Evolutionary conservation across 129 eudicot genomes (phyloP).

Genomic region (Silybum marianum): DNA sequence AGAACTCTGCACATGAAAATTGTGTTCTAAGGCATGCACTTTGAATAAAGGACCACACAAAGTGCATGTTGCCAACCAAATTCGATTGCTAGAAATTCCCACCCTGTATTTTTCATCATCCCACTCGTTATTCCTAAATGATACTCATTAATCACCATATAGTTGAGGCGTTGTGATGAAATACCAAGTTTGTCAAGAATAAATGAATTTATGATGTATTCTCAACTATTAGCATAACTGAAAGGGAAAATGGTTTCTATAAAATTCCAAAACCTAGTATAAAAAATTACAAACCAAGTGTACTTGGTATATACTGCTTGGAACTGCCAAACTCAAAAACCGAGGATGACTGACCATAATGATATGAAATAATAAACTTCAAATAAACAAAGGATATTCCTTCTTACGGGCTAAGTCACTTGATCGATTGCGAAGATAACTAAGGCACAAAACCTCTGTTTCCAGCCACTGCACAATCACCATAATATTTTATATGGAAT

Average conservation of each 20-base stretch:
- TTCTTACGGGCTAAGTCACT: slow-evolving; percentile 86
- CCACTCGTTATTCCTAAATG: background rate
- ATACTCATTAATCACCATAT: background rate
- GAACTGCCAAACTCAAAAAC: background rate
- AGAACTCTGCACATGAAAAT: too few relatives aligned
- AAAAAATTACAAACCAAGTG: too few relatives aligned
- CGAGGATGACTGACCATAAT: background rate
- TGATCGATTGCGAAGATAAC: slow-evolving; percentile 98
- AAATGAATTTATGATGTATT: background rate
- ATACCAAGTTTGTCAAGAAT: too few relatives aligned
- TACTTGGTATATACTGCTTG: too few relatives aligned
- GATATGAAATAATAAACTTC: slow-evolving; percentile 7
- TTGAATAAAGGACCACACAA: too few relatives aligned
- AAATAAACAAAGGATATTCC: slow-evolving; percentile 74
- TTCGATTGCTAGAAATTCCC: background rate
- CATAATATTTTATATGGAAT: background rate
- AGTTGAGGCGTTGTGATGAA: too few relatives aligned
- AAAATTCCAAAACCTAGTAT: too few relatives aligned
- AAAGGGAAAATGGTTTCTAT: too few relatives aligned
- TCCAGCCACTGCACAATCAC: slow-evolving; percentile 72
- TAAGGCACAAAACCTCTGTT: slow-evolving; percentile 64
- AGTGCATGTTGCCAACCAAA: slow-evolving; percentile 26
- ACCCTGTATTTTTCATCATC: background rate
- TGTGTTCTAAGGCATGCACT: too few relatives aligned
- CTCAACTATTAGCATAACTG: background rate